Base-by-base conservation (phyloP, 192 early-diverging fungal species). In the Pecoramyces ruminantium region DNA sequence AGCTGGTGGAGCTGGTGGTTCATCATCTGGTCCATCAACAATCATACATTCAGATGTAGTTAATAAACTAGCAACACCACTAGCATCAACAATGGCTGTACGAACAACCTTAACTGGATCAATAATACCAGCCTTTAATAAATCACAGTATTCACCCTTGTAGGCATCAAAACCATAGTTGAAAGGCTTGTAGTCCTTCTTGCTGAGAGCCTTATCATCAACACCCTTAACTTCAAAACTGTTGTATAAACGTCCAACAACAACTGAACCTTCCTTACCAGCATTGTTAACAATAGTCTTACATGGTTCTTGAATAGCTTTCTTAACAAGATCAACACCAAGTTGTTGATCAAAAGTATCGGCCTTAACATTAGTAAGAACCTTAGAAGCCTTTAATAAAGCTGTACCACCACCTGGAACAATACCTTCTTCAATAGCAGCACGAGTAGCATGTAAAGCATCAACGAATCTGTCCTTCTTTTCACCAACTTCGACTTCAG, bases 381-480 rank as follows among this genome's bases (percentile, higher is more conserved):
- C 84, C 86, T 92, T 92, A 84, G 91, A 89, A 4, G 96, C 92
- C 92, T 99, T 99, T 81, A 99, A 89, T 80, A 99, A 90, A 28
- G 97, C 97, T 38, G 94, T 93, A 81, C 98, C 98, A 85, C 98
- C 98, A 80, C 98, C 98, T 16, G 98, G 98, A 38, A 99, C 93
- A 84, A 98, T 98, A 84, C 98, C 98, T 88, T 97, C 96, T 88
- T 98, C 96, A 81, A 99, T 97, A 79, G 98, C 98, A 51, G 97
- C 97, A 82, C 97, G 96, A 29, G 97, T 99, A 77, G 98, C 98
- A 84, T 96, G 96, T 81, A 99, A 88, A 29, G 98, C 96, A 87
- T 99, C 98, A 82, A 96, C 96, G 84, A 98, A 96, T 83, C 98
- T 91, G 90, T 99, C 98, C 92, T 99, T 99, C 95, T 99, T 99